Evolutionary conservation across 2,329 filamentous ascomycete species (phyloP), one percentile per base, ranked within the genome.

Genomic region (Botryosphaeria dothidea): DNA sequence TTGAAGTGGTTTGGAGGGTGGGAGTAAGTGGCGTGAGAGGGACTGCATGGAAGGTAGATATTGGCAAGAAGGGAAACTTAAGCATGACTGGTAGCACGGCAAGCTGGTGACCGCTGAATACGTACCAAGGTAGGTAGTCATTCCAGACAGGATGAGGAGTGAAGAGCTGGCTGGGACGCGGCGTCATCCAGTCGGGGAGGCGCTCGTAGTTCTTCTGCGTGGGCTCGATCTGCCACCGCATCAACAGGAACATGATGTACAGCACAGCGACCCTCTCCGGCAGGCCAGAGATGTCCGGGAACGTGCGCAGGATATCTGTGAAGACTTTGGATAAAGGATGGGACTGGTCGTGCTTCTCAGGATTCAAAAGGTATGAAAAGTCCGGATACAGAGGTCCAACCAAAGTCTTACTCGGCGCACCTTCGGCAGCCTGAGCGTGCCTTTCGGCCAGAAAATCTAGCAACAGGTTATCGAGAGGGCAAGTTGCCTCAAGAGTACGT

Each of bases 291-390:
- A 97, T 87, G 70, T 91, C 89, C 0, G 92, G 92, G 70, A 96
- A 96, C n/a, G 90, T 92, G 68, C 86, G 84, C 11, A 96, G 82
- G 66, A 96, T 92, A 75, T 96, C 92, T 46, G 91, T 93, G 73
- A 96, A 92, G 15, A 96, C 86, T 69, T 92, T 92, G 6, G 92
- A 94, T 1, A 96, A 82, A 0, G 92, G 92, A 71, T 96, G 92
- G 1, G 88, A 86, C 70, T 85, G 84, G 7, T 80, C 80, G 66
- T 82, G 84, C 58, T 84, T 83, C 45, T 87, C 81, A 0, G 91
- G 90, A 72, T 94, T 92, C 43, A 94, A 84, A 4, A 96, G 84
- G 0, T 90, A 91, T 0, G 89, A 89, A 65, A 96, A 90, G 65
- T 89, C 91, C 1, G 92, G 92, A 72, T 96, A 93, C 15, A 86